Conservation (phyloP, 352 stramenopile species). For the Phytopythium kandeliae region DNA sequence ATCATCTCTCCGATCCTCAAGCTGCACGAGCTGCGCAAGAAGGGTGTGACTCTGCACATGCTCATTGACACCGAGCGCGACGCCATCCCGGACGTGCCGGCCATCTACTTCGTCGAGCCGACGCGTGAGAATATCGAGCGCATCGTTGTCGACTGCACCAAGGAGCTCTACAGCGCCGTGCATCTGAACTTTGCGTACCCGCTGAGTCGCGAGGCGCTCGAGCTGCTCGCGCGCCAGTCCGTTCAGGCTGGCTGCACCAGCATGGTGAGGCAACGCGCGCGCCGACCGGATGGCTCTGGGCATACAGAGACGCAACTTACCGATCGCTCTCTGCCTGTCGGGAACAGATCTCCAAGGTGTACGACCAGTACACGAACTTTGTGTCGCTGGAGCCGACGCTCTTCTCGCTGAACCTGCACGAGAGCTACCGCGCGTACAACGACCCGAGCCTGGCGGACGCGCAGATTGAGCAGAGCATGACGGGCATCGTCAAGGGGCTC, state of each 20-base stretch:
- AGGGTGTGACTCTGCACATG: constrained; percentile 97
- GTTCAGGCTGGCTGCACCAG: constrained; percentile 74
- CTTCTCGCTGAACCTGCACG: constrained; percentile 91
- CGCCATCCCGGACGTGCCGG: constrained; percentile 95
- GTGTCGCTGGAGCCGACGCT: constrained; percentile 94
- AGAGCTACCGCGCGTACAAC: constrained; percentile 95
- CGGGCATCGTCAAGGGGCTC: constrained; percentile 66
- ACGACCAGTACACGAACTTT: constrained; percentile 98
- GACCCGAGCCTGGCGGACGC: constrained; percentile 68
- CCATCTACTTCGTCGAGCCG: constrained; percentile 96
- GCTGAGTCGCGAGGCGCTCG: constrained; percentile 79
- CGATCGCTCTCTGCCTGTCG: background rate
- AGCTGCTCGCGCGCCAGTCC: constrained; percentile 77
- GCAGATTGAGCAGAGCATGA: constrained; percentile 79
- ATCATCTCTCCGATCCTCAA: constrained; percentile 98
- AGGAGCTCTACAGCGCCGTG: constrained; percentile 89
- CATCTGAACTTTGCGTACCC: constrained; percentile 95
- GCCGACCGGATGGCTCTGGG: no score
- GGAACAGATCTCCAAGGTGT: constrained; percentile 94
- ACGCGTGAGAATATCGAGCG: constrained; percentile 92
- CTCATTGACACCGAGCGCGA: constrained; percentile 93
- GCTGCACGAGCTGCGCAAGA: constrained; percentile 94
- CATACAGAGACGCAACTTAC: background rate
- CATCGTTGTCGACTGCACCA: constrained; percentile 93
- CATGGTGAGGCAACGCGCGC: no score